These are phyloP conservation scores for Leccinum angustisporum DNA, from an alignment of 1,284 basidiomycete species.

Conservation along the genomic window DNA sequence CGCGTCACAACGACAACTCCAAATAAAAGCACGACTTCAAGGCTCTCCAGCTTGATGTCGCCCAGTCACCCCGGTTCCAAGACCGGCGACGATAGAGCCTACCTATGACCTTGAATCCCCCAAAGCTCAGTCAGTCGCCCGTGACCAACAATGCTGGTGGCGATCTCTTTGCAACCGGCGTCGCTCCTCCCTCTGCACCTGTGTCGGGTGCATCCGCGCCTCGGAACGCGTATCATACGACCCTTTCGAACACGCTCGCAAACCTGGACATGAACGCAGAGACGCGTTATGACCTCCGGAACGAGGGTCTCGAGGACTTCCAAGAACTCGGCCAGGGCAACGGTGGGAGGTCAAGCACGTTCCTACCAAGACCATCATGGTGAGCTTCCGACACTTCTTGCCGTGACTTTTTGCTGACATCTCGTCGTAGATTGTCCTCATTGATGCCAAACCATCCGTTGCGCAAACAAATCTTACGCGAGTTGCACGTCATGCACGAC, in stretches of 20 bases:
- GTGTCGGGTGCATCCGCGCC: slow-evolving; percentile 42
- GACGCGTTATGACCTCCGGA: slow-evolving; percentile 73
- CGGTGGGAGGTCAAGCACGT: no score
- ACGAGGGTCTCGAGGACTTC: slow-evolving; percentile 46
- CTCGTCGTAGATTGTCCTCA: no score
- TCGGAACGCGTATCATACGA: slow-evolving; percentile 67
- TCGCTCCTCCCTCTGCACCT: slow-evolving; percentile 42
- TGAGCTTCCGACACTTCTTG: no score
- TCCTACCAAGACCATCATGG: no score
- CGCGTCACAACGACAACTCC: slow-evolving; percentile 40
- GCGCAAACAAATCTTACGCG: no score
- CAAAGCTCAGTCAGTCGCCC: slow-evolving; percentile 45
- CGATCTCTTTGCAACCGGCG: slow-evolving; percentile 38
- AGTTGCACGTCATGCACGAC: no score
- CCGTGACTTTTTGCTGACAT: no score
- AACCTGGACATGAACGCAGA: slow-evolving; percentile 74
- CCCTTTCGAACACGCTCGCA: slow-evolving; percentile 72
- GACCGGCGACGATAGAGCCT: slow-evolving; percentile 42
- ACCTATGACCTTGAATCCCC: slow-evolving; percentile 54
- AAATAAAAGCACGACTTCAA: slow-evolving; percentile 81
- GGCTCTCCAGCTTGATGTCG: slow-evolving; percentile 62
- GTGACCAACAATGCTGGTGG: slow-evolving; percentile 39
- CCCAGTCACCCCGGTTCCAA: slow-evolving; percentile 42
- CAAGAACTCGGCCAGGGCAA: no score
- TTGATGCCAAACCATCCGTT: no score